phyloP scores from a whole-genome alignment of 106 monocot species.

The Xerophyta viscosa region DNA sequence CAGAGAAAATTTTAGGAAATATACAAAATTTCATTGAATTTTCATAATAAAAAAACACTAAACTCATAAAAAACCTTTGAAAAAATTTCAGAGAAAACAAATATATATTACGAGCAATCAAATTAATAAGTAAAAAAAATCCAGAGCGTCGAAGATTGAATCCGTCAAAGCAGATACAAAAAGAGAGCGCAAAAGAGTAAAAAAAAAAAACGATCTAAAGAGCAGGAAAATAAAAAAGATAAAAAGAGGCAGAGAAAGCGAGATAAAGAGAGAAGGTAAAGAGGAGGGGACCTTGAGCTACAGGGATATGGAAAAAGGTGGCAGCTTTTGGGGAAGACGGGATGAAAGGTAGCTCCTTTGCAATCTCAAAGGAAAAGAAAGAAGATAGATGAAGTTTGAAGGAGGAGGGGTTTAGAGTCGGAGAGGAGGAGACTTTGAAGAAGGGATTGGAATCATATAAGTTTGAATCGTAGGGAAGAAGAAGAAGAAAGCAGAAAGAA shows the following conservation, averaged over 20 bases:
- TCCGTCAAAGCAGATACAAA: no score
- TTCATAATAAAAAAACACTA: no score
- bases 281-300: not conserved
- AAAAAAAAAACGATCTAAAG: conserved; percentile 1
- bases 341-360: conserved; percentile 1
- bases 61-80: no score
- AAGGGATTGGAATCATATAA: conserved; percentile 4
- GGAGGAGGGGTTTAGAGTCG: conserved; percentile 14
- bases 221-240: not conserved
- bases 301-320: conserved; percentile 2
- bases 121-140: no score
- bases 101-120: no score
- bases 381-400: not conserved
- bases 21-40: no score
- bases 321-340: conserved; percentile 8
- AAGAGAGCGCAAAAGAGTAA: not conserved
- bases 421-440: conserved; percentile 2
- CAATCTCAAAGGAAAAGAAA: not conserved
- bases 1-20: no score
- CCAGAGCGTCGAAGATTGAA: no score
- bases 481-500: conserved; percentile 1
- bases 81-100: no score
- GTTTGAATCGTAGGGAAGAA: conserved; percentile 1
- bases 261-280: not conserved
- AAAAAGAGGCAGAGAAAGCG: not conserved